phyloP scores from a whole-genome alignment of 1,284 basidiomycete species.

The Trametes sp. region DNA sequence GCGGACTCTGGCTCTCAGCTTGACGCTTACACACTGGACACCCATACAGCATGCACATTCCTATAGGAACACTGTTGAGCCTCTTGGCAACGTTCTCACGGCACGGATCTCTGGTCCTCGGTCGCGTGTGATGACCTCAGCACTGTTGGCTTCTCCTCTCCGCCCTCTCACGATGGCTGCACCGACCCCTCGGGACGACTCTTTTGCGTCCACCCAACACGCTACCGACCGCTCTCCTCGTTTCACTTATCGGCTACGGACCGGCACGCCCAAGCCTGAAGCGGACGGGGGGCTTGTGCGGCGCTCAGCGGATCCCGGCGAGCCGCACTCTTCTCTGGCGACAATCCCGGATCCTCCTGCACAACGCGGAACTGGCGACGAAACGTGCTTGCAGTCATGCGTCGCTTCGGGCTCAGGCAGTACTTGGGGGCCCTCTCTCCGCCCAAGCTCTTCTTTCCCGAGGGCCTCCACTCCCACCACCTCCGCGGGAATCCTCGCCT shows the following conservation, averaged over 20 bases:
- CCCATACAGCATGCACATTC: conserved; percentile 20
- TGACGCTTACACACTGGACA: conserved; percentile 29
- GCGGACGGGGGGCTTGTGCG: conserved; percentile 27
- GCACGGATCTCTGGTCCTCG: conserved; percentile 26
- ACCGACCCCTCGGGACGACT: conserved; percentile 22
- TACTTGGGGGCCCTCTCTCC: conserved; percentile 26
- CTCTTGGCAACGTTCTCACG: conserved; percentile 24
- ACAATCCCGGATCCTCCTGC: conserved; percentile 30
- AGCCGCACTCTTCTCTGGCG: conserved; percentile 32
- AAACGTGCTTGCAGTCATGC: conserved; percentile 34
- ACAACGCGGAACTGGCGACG: conserved; percentile 33
- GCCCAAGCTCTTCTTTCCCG: conserved; percentile 27
- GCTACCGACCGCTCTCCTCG: conserved; percentile 35
- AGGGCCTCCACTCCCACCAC: conserved; percentile 27
- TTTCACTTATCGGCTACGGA: conserved; percentile 32
- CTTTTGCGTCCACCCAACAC: conserved; percentile 27
- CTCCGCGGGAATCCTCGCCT: neutral
- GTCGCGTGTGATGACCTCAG: conserved; percentile 29
- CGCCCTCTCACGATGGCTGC: conserved; percentile 24
- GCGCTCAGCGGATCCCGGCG: conserved; percentile 34
- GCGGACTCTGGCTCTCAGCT: conserved; percentile 21
- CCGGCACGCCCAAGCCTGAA: conserved; percentile 30
- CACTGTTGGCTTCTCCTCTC: conserved; percentile 15
- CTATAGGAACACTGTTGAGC: conserved; percentile 2
- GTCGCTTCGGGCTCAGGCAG: conserved; percentile 29